phyloP scores from a whole-genome alignment of 208 protist species.

The Trypanosoma cruzi region DNA sequence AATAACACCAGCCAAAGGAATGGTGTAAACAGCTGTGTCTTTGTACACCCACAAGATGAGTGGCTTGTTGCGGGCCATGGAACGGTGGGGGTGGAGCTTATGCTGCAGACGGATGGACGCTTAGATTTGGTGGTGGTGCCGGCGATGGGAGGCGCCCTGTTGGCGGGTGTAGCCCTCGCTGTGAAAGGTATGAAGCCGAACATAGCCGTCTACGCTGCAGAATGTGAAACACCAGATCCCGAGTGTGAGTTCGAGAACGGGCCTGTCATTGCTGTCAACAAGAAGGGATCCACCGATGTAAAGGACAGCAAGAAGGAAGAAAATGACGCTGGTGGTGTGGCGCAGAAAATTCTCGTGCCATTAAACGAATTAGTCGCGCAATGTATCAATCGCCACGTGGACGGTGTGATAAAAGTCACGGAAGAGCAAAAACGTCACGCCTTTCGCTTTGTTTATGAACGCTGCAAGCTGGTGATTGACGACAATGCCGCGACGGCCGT shows the following conservation, averaged over 20 bases:
- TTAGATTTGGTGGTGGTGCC: conserved; percentile 90
- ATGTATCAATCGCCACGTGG: conserved; percentile 56
- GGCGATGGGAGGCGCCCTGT: conserved; percentile 87
- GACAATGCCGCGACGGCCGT: conserved; percentile 72
- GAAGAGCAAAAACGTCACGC: conserved; percentile 56
- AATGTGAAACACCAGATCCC: conserved; percentile 37
- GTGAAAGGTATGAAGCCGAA: conserved; percentile 90
- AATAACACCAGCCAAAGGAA: conserved; percentile 41
- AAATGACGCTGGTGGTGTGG: not conserved
- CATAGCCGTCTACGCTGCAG: conserved; percentile 88
- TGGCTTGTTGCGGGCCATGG: conserved; percentile 91
- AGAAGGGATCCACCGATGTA: not conserved
- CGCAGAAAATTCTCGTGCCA: conserved; percentile 12
- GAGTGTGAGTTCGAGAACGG: conserved; percentile 15
- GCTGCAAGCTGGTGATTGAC: conserved; percentile 82
- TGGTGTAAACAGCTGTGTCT: conserved; percentile 56
- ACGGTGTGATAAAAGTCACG: conserved; percentile 63
- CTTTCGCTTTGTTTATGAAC: conserved; percentile 80
- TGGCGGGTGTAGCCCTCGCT: conserved; percentile 86
- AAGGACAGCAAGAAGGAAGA: not conserved
- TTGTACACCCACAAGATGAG: conserved; percentile 92
- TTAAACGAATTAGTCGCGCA: conserved; percentile 24
- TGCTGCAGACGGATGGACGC: conserved; percentile 78
- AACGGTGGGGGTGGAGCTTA: conserved; percentile 88
- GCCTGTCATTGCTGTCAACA: not conserved